These are phyloP conservation scores for Phytophthora pini DNA, from an alignment of 352 stramenopile genomes.

Conservation along the genomic window DNA sequence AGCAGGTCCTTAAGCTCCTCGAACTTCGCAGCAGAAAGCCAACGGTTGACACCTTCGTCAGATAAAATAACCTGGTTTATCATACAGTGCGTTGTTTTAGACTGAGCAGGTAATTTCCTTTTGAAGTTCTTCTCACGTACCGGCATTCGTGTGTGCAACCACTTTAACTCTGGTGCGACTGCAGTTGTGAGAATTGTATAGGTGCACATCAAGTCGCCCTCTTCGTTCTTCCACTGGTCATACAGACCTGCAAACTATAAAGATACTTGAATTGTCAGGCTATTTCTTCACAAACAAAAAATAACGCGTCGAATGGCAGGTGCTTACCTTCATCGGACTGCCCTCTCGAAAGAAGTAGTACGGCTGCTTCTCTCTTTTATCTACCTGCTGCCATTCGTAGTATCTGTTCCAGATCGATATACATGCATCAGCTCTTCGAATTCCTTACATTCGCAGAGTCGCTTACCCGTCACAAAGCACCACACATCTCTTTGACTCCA, in stretches of 20 bases:
- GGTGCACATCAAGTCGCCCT: slow-evolving; percentile 74
- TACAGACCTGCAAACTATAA: slow-evolving; percentile 86
- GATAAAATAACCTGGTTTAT: slow-evolving; percentile 69
- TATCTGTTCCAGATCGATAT: slow-evolving; percentile 47
- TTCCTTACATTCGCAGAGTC: neutral
- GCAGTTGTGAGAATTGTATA: slow-evolving; percentile 91
- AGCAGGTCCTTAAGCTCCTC: slow-evolving; percentile 60
- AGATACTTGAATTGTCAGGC: slow-evolving; percentile 1
- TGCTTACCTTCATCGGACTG: slow-evolving; percentile 56
- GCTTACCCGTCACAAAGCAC: slow-evolving; percentile 81
- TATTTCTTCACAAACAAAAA: neutral
- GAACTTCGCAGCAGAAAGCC: slow-evolving; percentile 75
- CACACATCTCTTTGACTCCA: slow-evolving; percentile 81
- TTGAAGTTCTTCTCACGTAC: slow-evolving; percentile 31
- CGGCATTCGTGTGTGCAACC: slow-evolving; percentile 90
- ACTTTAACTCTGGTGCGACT: slow-evolving; percentile 66
- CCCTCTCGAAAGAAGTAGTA: slow-evolving; percentile 84
- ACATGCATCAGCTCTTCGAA: neutral
- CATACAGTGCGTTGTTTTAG: neutral
- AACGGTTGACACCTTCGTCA: slow-evolving; percentile 61
- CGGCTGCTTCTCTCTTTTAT: slow-evolving; percentile 89
- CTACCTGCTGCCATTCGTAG: slow-evolving; percentile 92
- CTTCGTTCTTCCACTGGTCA: slow-evolving; percentile 76
- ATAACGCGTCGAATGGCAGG: neutral
- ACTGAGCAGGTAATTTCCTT: neutral